These are phyloP conservation scores for Cephaloascus albidus DNA, from an alignment of 805 yeast genomes.

Conservation along the genomic window DNA sequence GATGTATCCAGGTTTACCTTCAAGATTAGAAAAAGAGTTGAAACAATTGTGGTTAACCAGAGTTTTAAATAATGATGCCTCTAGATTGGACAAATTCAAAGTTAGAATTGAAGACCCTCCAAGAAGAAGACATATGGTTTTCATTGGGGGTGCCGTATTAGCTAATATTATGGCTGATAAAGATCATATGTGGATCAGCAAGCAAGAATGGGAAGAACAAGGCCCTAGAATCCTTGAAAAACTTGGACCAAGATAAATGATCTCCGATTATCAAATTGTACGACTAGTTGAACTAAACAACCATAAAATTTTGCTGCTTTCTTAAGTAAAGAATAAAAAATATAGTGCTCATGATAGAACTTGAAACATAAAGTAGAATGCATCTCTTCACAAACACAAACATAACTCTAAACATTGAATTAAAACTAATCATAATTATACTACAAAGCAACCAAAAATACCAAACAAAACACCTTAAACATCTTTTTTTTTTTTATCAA, in stretches of 20 bases:
- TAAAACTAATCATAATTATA: no score
- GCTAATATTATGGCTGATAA: slow-evolving; percentile 98
- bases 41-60: slow-evolving; percentile 92
- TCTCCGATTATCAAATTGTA: neutral
- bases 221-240: slow-evolving; percentile 81
- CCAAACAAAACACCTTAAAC: no score
- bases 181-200: slow-evolving; percentile 96
- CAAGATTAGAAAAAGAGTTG: slow-evolving; percentile 89
- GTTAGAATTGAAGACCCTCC: slow-evolving; percentile 98
- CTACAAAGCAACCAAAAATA: no score
- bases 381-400: no score
- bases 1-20: slow-evolving; percentile 97
- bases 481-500: no score
- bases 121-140: slow-evolving; percentile 97
- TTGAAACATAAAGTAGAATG: no score
- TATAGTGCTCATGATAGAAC: no score
- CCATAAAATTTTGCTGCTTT: no score
- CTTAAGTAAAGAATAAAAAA: no score
- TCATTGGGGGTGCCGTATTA: slow-evolving; percentile 96
- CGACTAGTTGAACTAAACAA: no score
- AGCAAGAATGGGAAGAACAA: slow-evolving; percentile 96
- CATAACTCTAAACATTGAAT: no score
- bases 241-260: slow-evolving; percentile 78
- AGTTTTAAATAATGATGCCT: slow-evolving; percentile 79
- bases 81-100: slow-evolving; percentile 83